Evolutionary conservation across 495 filamentous ascomycete species (phyloP).

Genomic region (Penicillium crystallinum): DNA sequence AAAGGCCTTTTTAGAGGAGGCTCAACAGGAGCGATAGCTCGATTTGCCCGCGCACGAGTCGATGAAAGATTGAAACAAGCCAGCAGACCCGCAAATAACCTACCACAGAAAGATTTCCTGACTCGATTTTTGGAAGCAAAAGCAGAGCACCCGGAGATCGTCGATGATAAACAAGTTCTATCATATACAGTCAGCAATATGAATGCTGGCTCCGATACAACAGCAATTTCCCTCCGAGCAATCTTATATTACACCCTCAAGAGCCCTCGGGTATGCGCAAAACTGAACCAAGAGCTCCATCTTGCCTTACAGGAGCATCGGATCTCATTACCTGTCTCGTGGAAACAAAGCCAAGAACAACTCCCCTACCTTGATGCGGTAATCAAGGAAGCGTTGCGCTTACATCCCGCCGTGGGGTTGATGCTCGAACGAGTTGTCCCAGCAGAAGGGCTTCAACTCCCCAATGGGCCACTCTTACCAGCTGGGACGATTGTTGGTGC

Average conservation of each 20-base stretch:
- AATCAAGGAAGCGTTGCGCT: slow-evolving; percentile 61
- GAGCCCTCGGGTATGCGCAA: slow-evolving; percentile 43
- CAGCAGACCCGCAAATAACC: background rate
- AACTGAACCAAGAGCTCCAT: slow-evolving; percentile 19
- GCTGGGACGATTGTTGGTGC: slow-evolving; percentile 60
- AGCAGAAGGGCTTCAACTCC: slow-evolving; percentile 25
- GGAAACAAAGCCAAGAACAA: slow-evolving; percentile 38
- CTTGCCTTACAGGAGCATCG: slow-evolving; percentile 35
- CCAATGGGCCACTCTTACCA: slow-evolving; percentile 49
- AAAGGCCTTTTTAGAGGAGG: slow-evolving; percentile 27
- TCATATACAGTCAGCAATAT: slow-evolving; percentile 40
- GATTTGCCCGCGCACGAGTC: slow-evolving; percentile 51
- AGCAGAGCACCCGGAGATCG: slow-evolving; percentile 34
- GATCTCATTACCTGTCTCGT: slow-evolving; percentile 32
- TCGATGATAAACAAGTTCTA: slow-evolving; percentile 47
- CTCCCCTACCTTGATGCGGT: slow-evolving; percentile 59
- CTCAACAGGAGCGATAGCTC: slow-evolving; percentile 23
- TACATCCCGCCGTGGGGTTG: slow-evolving; percentile 58
- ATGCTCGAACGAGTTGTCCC: slow-evolving; percentile 48
- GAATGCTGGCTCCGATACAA: slow-evolving; percentile 55
- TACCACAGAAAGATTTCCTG: slow-evolving; percentile 21
- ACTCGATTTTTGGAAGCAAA: slow-evolving; percentile 29
- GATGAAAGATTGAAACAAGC: slow-evolving; percentile 15
- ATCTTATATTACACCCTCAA: slow-evolving; percentile 62
- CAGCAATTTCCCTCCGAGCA: slow-evolving; percentile 56